Conservation (phyloP, 1,284 basidiomycete species). For the Microbotryum silenes-acaulis region DNA sequence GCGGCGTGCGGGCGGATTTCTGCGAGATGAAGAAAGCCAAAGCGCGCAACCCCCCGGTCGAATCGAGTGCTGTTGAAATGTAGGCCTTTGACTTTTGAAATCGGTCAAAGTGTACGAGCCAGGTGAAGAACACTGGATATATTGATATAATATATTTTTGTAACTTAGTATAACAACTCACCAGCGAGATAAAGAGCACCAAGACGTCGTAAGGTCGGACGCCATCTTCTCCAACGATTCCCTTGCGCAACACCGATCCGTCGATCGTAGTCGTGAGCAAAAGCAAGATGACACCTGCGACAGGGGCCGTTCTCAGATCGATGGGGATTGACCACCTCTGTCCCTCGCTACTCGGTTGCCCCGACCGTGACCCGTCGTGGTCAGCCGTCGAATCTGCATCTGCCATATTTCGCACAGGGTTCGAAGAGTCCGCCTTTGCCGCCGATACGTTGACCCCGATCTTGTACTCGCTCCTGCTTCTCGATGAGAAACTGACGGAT, state of each 20-base stretch:
- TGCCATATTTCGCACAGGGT: conserved; percentile 1
- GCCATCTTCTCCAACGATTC: conserved; percentile 60
- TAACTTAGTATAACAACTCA: conserved; percentile 24
- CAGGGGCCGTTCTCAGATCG: conserved; percentile 61
- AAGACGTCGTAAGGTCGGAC: conserved; percentile 89
- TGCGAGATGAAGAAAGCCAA: conserved; percentile 81
- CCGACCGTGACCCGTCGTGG: not conserved
- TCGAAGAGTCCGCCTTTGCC: not conserved
- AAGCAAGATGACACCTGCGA: conserved; percentile 67
- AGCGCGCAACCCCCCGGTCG: conserved; percentile 76
- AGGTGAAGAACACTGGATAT: too few relatives aligned
- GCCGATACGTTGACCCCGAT: not conserved
- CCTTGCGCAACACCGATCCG: conserved; percentile 55
- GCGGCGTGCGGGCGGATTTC: conserved; percentile 55
- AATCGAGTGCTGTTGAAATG: conserved; percentile 85
- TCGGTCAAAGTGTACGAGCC: too few relatives aligned
- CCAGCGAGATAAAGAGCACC: conserved; percentile 79
- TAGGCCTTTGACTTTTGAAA: conserved; percentile 54
- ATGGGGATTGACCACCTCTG: conserved; percentile 47
- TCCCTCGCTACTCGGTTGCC: not conserved
- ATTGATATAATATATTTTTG: too few relatives aligned
- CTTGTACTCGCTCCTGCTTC: conserved; percentile 6
- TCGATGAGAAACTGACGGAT: not conserved
- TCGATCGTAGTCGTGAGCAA: conserved; percentile 68
- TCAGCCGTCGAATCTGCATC: conserved; percentile 4